These are phyloP conservation scores for Misopates orontium DNA, from an alignment of 257 asterid species.

Conservation along the genomic window DNA sequence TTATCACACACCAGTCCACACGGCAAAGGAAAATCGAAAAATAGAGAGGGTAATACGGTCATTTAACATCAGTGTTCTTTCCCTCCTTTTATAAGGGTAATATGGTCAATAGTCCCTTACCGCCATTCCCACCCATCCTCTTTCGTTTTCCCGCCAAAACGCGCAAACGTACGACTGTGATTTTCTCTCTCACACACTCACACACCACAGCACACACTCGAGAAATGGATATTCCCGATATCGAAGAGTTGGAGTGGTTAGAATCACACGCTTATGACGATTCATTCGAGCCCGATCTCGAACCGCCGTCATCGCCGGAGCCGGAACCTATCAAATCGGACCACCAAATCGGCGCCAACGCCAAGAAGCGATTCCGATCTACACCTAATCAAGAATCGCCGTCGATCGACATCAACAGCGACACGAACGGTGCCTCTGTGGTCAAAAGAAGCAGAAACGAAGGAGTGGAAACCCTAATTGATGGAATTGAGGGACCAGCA, in stretches of 20 bases:
- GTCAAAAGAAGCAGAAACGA: slow-evolving; percentile 39
- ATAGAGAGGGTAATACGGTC: no score
- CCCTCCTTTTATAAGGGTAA: no score
- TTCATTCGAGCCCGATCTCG: slow-evolving; percentile 43
- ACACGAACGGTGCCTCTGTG: background rate
- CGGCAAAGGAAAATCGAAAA: no score
- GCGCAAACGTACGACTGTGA: no score
- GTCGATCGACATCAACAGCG: slow-evolving; percentile 1
- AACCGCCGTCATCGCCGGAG: slow-evolving; percentile 57
- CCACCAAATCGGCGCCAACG: slow-evolving; percentile 26
- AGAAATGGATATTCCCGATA: slow-evolving; percentile 77
- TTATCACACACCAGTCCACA: no score
- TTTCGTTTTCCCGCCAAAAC: no score
- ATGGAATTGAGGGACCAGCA: slow-evolving; percentile 16
- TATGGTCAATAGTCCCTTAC: no score
- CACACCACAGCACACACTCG: no score
- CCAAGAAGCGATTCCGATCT: slow-evolving; percentile 56
- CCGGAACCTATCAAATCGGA: slow-evolving; percentile 31
- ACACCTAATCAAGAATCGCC: slow-evolving; percentile 27
- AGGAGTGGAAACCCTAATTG: slow-evolving; percentile 26
- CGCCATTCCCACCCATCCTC: no score
- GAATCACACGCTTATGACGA: slow-evolving; percentile 59
- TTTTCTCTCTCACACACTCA: no score
- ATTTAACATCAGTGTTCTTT: no score
- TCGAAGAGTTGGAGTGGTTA: slow-evolving; percentile 81